Conservation (phyloP, 768 basidiomycete species). For the Rhizopogon sp. region DNA sequence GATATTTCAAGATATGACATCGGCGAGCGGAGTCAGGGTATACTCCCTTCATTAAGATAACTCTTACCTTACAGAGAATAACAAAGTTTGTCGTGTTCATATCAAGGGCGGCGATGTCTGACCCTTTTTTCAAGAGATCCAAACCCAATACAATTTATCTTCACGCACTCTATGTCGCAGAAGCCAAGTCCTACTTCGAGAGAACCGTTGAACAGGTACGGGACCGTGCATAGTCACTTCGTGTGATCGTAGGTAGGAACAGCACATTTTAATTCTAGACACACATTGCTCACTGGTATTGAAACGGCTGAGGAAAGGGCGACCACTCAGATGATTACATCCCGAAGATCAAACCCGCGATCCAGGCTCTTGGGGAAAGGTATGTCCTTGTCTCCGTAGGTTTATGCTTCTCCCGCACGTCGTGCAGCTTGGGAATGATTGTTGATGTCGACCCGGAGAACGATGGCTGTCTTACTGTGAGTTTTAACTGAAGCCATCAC, state of each 20-base stretch:
- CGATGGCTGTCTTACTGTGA: conserved; percentile 73
- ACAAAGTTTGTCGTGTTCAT: neutral
- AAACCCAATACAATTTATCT: conserved; percentile 69
- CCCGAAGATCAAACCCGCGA: conserved; percentile 83
- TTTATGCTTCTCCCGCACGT: neutral
- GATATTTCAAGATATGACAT: conserved; percentile 66
- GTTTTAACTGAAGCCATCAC: no score
- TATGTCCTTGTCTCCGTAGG: conserved; percentile 22
- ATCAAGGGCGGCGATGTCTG: neutral
- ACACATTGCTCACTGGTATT: neutral
- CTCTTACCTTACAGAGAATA: neutral
- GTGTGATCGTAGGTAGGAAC: conserved; percentile 72
- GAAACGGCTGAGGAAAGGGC: conserved; percentile 55
- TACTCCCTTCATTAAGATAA: neutral
- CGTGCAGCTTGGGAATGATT: conserved; percentile 48
- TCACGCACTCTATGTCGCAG: conserved; percentile 84
- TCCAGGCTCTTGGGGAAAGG: conserved; percentile 77
- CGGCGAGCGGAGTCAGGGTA: conserved; percentile 10
- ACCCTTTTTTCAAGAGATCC: conserved; percentile 12
- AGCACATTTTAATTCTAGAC: neutral
- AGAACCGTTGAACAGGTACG: conserved; percentile 58
- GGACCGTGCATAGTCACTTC: conserved; percentile 47
- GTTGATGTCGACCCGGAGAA: conserved; percentile 75
- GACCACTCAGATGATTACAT: conserved; percentile 70
- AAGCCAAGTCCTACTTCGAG: conserved; percentile 73